These are phyloP conservation scores for Bolboschoenus planiculmis DNA, from an alignment of 176 grass and related monocot genomes.

Conservation along the genomic window DNA sequence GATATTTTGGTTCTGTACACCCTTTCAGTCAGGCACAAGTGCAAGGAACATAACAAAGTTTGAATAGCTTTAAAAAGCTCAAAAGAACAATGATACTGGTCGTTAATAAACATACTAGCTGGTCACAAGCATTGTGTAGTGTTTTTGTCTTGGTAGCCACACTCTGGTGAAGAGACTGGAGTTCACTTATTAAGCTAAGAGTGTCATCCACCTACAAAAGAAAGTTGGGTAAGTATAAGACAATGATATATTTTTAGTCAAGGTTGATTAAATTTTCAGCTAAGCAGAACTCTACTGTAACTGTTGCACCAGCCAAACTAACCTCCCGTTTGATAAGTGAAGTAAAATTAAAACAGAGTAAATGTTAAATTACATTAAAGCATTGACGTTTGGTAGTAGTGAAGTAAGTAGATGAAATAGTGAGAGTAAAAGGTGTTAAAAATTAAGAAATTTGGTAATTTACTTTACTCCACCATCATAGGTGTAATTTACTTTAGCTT, in stretches of 20 bases:
- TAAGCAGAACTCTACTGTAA: not conserved
- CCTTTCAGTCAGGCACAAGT: not conserved
- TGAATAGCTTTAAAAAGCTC: not conserved
- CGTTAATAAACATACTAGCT: constrained; percentile 43
- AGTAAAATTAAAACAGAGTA: too few species aligned
- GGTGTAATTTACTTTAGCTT: too few species aligned
- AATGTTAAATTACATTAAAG: too few species aligned
- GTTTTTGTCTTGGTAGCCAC: constrained; percentile 94
- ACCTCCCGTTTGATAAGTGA: too few species aligned
- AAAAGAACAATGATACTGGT: constrained; percentile 1
- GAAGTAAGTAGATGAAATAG: too few species aligned
- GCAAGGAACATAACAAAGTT: not conserved
- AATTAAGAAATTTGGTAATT: too few species aligned
- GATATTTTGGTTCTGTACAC: too few species aligned
- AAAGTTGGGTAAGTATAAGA: not conserved
- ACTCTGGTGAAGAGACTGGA: constrained; percentile 74
- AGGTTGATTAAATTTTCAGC: not conserved
- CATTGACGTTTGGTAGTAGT: too few species aligned
- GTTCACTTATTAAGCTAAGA: constrained; percentile 82
- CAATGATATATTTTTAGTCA: not conserved
- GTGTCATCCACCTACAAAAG: constrained; percentile 80
- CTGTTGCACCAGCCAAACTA: not conserved
- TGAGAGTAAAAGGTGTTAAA: too few species aligned
- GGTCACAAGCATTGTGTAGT: constrained; percentile 94
- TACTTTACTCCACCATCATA: too few species aligned